Percentiles rank a stretch among this genome's conserved stretches.
These are phyloP conservation scores for Verticillium klebahnii DNA, from an alignment of 2,329 filamentous ascomycete genomes.

Conservation along the genomic window DNA sequence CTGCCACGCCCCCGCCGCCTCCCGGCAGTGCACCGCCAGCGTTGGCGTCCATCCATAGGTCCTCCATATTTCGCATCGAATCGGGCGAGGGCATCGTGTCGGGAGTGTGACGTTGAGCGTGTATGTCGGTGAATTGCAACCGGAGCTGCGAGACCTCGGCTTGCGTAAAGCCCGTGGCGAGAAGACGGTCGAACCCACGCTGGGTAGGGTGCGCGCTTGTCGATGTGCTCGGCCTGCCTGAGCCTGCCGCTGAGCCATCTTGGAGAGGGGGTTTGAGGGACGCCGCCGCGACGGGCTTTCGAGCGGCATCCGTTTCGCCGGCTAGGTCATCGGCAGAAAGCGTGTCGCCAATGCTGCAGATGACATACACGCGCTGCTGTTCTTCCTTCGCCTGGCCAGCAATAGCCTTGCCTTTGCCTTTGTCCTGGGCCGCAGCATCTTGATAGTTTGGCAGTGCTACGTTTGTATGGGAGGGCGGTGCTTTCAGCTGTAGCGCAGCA, in stretches of 20 bases:
- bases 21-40: slow-evolving; percentile 29
- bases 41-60: slow-evolving; percentile 82
- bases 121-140: slow-evolving; percentile 83
- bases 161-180: slow-evolving; percentile 74
- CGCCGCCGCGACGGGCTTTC: slow-evolving; percentile 21
- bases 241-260: slow-evolving; percentile 10
- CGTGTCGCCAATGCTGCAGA: slow-evolving; percentile 82
- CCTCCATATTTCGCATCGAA: slow-evolving; percentile 73
- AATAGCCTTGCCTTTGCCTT: slow-evolving; percentile 65
- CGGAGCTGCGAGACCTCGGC: slow-evolving; percentile 81
- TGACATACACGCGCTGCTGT: slow-evolving; percentile 69
- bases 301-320: slow-evolving; percentile 53
- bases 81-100: slow-evolving; percentile 82
- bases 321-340: slow-evolving; percentile 66
- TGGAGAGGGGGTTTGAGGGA: slow-evolving; percentile 9
- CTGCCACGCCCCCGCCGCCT: slow-evolving; percentile 27
- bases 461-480: slow-evolving; percentile 26
- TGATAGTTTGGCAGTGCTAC: slow-evolving; percentile 14
- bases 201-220: slow-evolving; percentile 49
- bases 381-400: slow-evolving; percentile 35
- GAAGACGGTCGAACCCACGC: slow-evolving; percentile 82
- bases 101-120: slow-evolving; percentile 76
- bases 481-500: slow-evolving; percentile 61
- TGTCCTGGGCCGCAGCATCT: slow-evolving; percentile 21
- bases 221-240: slow-evolving; percentile 17